Percentiles rank a stretch among this genome's conserved stretches.
These are phyloP conservation scores for Hypoxylon sp. DNA, from an alignment of 2,329 filamentous ascomycete genomes.

Conservation along the genomic window DNA sequence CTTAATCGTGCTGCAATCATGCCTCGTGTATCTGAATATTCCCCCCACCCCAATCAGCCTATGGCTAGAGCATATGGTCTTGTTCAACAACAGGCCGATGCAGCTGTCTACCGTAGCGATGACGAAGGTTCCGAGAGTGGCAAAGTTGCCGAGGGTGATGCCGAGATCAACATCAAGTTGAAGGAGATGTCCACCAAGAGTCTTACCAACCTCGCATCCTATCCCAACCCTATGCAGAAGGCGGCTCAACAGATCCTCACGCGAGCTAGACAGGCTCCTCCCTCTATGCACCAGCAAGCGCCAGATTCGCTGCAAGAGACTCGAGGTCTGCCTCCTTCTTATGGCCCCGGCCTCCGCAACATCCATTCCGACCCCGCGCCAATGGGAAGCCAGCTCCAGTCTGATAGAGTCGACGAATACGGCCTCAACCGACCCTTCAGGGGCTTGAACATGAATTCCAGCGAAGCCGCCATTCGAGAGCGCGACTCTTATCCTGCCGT, in stretches of 20 bases:
- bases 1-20: conserved; percentile 3
- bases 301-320: conserved; percentile 30
- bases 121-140: conserved; percentile 46
- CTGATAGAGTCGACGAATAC: conserved; percentile 42
- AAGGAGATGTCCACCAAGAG: conserved; percentile 60
- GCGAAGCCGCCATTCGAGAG: conserved; percentile 17
- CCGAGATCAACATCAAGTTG: conserved; percentile 54
- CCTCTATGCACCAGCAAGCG: conserved; percentile 36
- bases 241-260: conserved; percentile 64
- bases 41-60: conserved; percentile 45
- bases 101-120: conserved; percentile 5
- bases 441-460: conserved; percentile 3
- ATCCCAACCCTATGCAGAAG: conserved; percentile 69
- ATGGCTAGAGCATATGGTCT: conserved; percentile 19
- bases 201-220: conserved; percentile 68
- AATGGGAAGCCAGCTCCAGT: conserved; percentile 36
- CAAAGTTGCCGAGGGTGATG: conserved; percentile 49
- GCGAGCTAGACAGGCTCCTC: conserved; percentile 28
- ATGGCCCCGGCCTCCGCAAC: conserved; percentile 11
- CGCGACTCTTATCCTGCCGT: conserved; percentile 44
- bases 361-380: conserved; percentile 32
- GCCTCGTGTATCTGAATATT: conserved; percentile 35
- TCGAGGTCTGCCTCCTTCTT: conserved; percentile 3
- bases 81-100: conserved; percentile 24
- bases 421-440: conserved; percentile 13